Conservation (phyloP, 768 basidiomycete species). For the Lactarius akahatsu region DNA sequence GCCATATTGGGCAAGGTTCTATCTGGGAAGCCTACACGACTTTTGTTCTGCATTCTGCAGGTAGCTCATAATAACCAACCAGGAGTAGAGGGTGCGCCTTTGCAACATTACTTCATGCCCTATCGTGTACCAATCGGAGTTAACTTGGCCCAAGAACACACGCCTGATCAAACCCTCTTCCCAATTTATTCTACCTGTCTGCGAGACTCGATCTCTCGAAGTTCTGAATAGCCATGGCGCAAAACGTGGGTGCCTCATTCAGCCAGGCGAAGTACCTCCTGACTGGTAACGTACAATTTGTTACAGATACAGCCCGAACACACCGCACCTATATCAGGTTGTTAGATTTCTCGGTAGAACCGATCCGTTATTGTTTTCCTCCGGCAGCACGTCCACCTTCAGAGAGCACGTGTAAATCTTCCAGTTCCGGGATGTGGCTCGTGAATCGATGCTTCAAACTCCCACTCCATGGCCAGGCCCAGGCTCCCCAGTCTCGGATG, state of each 20-base stretch:
- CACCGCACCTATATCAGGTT: background rate
- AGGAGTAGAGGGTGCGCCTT: background rate
- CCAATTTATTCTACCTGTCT: background rate
- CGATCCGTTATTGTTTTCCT: background rate
- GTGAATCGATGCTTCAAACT: background rate
- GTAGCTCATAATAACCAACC: background rate
- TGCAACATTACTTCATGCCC: conserved; percentile 1
- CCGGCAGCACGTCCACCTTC: no score
- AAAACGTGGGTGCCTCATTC: background rate
- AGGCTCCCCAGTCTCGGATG: background rate
- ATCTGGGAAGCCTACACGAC: background rate
- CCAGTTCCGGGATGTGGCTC: background rate
- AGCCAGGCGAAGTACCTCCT: background rate
- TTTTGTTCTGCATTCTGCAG: conserved; percentile 10
- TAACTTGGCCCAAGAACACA: conserved; percentile 8
- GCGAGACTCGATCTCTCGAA: background rate
- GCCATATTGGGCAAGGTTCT: background rate
- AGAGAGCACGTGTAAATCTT: no score
- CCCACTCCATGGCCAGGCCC: background rate
- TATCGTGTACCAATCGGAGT: conserved; percentile 12
- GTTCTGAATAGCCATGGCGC: background rate
- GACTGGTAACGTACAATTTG: background rate
- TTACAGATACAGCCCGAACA: background rate
- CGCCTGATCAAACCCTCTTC: background rate
- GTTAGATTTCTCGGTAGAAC: background rate